Evolutionary conservation across 163 green algal species (phyloP).

Genomic region (Chlorella variabilis): DNA sequence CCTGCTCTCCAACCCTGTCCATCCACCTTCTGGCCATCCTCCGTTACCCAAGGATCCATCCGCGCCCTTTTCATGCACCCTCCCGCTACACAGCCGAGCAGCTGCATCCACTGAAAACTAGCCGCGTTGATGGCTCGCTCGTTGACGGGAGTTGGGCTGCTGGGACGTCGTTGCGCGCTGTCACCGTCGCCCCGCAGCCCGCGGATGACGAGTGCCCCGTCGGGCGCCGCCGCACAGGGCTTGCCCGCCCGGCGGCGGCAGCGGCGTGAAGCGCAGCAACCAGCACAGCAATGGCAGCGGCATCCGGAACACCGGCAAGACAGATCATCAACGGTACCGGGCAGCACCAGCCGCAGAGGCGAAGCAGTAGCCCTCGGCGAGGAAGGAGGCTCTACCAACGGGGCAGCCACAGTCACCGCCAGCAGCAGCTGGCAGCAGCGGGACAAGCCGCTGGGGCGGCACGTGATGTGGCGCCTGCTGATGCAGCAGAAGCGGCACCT

Average conservation of each 20-base stretch:
- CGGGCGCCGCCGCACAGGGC: not conserved
- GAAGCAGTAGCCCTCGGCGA: not conserved
- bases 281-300: not conserved
- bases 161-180: not conserved
- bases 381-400: too few relatives aligned
- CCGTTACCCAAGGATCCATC: too few relatives aligned
- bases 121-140: too few relatives aligned
- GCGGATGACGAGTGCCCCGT: not conserved
- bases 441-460: constrained; percentile 53
- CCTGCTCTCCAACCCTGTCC: too few relatives aligned
- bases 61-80: too few relatives aligned
- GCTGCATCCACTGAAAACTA: too few relatives aligned
- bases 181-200: not conserved
- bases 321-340: not conserved
- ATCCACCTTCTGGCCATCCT: too few relatives aligned
- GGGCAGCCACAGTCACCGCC: not conserved
- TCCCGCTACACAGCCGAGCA: too few relatives aligned
- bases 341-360: not conserved
- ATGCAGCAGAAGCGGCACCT: constrained; percentile 41
- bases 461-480: constrained; percentile 53
- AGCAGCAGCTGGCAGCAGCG: constrained; percentile 30
- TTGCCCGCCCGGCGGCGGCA: not conserved
- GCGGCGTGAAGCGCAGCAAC: not conserved
- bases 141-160: too few relatives aligned
- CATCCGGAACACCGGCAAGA: not conserved